Evolutionary conservation across 192 early-diverging fungal species (phyloP).

Genomic region (Polychytrium aggregatum): DNA sequence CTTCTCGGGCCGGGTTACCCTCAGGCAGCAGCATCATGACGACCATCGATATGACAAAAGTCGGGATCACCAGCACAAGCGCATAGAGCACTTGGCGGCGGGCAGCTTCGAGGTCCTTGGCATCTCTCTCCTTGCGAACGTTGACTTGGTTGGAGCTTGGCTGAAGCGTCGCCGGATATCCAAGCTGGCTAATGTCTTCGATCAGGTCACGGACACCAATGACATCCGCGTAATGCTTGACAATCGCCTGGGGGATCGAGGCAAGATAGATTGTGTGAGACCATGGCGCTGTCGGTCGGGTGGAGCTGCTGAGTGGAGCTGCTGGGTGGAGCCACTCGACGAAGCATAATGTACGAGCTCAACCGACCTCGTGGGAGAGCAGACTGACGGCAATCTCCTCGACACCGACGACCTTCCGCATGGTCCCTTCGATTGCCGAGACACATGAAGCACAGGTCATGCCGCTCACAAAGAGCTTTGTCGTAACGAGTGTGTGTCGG

Average conservation of each 20-base stretch:
- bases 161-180: conserved; percentile 26
- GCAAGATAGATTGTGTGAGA: not conserved
- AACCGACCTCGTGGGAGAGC: conserved; percentile 9
- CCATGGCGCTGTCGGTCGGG: not conserved
- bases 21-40: conserved; percentile 54
- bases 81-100: conserved; percentile 32
- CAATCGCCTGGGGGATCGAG: conserved; percentile 9
- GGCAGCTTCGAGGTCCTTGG: conserved; percentile 29
- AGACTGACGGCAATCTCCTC: conserved; percentile 15
- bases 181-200: conserved; percentile 50
- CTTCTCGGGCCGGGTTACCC: conserved; percentile 25
- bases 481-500: conserved; percentile 2
- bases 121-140: conserved; percentile 19
- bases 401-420: conserved; percentile 14
- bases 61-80: conserved; percentile 53
- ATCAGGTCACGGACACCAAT: conserved; percentile 54
- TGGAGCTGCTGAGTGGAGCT: too few species aligned
- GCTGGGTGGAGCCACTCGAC: too few species aligned
- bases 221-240: conserved; percentile 36
- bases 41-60: conserved; percentile 60
- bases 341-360: too few species aligned
- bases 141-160: conserved; percentile 11
- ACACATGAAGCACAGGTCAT: conserved; percentile 45
- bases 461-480: conserved; percentile 20
- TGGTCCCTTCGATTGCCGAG: conserved; percentile 15